These are phyloP conservation scores for Suillus paluster DNA, from an alignment of 768 basidiomycete species.

Conservation along the genomic window DNA sequence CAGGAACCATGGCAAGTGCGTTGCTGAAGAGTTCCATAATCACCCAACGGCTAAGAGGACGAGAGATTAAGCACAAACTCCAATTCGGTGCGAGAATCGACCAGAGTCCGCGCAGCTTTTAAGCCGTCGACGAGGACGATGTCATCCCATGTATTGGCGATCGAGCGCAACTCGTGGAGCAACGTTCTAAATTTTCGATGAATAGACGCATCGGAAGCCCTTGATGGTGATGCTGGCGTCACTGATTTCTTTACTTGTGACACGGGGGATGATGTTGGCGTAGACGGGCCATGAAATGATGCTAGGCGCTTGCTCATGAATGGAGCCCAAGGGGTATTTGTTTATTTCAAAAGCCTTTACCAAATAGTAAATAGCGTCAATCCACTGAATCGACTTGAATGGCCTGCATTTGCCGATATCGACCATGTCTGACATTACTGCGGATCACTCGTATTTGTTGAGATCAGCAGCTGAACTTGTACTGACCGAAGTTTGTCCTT, in stretches of 20 bases:
- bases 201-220: slow-evolving; percentile 67
- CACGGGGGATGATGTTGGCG: slow-evolving; percentile 71
- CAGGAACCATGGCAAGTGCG: slow-evolving; percentile 56
- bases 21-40: slow-evolving; percentile 50
- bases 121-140: slow-evolving; percentile 80
- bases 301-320: slow-evolving; percentile 63
- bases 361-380: slow-evolving; percentile 9
- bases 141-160: slow-evolving; percentile 81
- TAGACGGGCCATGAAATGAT: slow-evolving; percentile 81
- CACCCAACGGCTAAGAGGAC: neutral
- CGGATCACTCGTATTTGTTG: slow-evolving; percentile 34
- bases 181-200: slow-evolving; percentile 77
- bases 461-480: slow-evolving; percentile 36
- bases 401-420: neutral
- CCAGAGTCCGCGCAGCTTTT: slow-evolving; percentile 69
- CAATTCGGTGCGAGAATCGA: slow-evolving; percentile 83
- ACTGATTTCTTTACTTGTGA: slow-evolving; percentile 41
- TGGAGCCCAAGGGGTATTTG: slow-evolving; percentile 4
- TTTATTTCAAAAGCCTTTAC: slow-evolving; percentile 15
- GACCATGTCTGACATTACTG: slow-evolving; percentile 9
- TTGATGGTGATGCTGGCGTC: slow-evolving; percentile 49
- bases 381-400: neutral
- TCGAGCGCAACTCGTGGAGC: slow-evolving; percentile 67
- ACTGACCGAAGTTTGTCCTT: slow-evolving; percentile 30
- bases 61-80: slow-evolving; percentile 56